phyloP scores from a whole-genome alignment of 441 rosid genomes.

The Pelargonium australe region DNA sequence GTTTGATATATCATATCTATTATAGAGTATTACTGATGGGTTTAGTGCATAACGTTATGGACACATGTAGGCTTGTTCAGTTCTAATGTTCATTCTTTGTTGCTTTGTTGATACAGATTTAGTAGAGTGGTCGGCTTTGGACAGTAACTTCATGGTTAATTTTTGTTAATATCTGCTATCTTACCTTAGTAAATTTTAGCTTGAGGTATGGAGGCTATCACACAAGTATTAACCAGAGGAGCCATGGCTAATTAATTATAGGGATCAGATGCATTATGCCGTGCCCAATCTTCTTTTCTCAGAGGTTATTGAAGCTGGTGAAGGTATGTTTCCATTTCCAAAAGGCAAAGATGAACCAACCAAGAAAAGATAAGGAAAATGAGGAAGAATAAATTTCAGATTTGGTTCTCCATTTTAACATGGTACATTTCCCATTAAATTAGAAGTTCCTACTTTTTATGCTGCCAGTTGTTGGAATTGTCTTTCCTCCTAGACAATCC shows the following conservation, averaged over 20 bases:
- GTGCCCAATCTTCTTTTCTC: slow-evolving; percentile 15
- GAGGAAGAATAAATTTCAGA: background rate
- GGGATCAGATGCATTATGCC: slow-evolving; percentile 22
- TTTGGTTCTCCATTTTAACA: background rate
- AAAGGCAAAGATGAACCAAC: slow-evolving; percentile 3
- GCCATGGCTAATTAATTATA: slow-evolving; percentile 27
- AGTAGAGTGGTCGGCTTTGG: slow-evolving; percentile 29
- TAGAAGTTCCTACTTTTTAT: background rate
- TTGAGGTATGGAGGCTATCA: slow-evolving; percentile 33
- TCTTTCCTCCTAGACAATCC: background rate
- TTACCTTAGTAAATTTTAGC: slow-evolving; percentile 30
- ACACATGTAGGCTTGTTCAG: slow-evolving; percentile 11
- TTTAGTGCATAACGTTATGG: slow-evolving; percentile 19
- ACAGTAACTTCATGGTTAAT: slow-evolving; percentile 29
- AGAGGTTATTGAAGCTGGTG: slow-evolving; percentile 26
- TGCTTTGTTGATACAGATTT: slow-evolving; percentile 40
- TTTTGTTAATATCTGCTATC: slow-evolving; percentile 24
- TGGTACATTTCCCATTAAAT: background rate
- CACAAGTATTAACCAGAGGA: slow-evolving; percentile 23
- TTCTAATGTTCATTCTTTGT: slow-evolving; percentile 30
- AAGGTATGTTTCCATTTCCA: slow-evolving; percentile 38
- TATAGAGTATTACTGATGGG: slow-evolving; percentile 8
- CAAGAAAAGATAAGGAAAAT: slow-evolving; percentile 5
- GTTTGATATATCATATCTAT: slow-evolving; percentile 15
- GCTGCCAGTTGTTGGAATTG: background rate